These are phyloP conservation scores for Centaurea solstitialis DNA, from an alignment of 129 eudicot genomes.

Conservation along the genomic window DNA sequence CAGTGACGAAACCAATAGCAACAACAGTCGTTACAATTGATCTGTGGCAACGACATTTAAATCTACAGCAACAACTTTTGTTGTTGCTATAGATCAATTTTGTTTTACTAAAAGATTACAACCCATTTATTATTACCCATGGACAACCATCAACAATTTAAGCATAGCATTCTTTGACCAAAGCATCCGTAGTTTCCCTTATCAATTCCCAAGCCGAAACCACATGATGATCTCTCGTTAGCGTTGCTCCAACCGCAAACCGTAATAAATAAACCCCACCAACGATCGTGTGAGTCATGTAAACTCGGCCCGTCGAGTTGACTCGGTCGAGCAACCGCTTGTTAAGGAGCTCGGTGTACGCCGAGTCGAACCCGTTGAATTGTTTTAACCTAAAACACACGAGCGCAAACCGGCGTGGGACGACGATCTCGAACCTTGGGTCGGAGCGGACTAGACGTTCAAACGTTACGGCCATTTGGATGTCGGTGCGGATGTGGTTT, in stretches of 20 bases:
- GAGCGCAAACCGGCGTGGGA: conserved; percentile 43
- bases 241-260: conserved; percentile 51
- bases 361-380: conserved; percentile 24
- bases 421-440: conserved; percentile 39
- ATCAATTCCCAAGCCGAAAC: conserved; percentile 47
- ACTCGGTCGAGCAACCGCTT: conserved; percentile 39
- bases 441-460: conserved; percentile 34
- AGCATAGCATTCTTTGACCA: conserved; percentile 15
- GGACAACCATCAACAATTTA: background rate
- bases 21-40: too few species aligned
- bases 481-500: conserved; percentile 37
- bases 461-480: conserved; percentile 41
- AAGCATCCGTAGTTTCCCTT: conserved; percentile 36
- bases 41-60: too few species aligned
- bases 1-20: too few species aligned
- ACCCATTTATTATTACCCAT: background rate
- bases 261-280: conserved; percentile 47
- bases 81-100: too few species aligned
- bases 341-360: conserved; percentile 26
- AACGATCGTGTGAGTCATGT: conserved; percentile 41
- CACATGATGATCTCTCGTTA: conserved; percentile 51
- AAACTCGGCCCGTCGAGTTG: conserved; percentile 47
- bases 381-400: conserved; percentile 51
- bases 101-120: too few species aligned
- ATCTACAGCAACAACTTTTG: too few species aligned